Percentiles rank a stretch among this genome's conserved stretches.
Conservation (phyloP, 108 stramenopile species). For the Cyclotella kingstonii region DNA sequence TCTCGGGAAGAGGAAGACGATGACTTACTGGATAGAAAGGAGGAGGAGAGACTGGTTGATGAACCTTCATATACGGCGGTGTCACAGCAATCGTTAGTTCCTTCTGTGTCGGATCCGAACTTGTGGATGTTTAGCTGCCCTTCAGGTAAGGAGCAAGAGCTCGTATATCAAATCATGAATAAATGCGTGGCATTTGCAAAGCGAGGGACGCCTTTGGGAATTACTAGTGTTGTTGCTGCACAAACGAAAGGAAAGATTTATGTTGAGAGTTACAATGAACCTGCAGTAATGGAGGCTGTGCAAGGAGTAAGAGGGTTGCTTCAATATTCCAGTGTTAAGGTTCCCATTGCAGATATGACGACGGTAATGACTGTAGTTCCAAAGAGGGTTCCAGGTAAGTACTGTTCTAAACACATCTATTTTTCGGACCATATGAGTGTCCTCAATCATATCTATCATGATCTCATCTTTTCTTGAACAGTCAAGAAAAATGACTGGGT, state of each 20-base stretch:
- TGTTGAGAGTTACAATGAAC: constrained; percentile 91
- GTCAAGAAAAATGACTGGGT: constrained; percentile 96
- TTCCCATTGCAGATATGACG: constrained; percentile 95
- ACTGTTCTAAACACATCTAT: neutral
- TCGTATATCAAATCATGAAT: constrained; percentile 93
- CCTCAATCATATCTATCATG: neutral
- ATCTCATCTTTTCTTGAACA: constrained; percentile 2
- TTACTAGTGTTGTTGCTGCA: constrained; percentile 84
- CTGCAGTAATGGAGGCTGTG: constrained; percentile 88
- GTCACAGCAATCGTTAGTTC: constrained; percentile 89
- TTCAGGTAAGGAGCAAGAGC: constrained; percentile 85
- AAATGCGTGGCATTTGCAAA: constrained; percentile 86
- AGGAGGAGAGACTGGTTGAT: constrained; percentile 34
- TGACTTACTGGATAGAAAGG: constrained; percentile 11
- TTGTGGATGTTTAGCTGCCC: constrained; percentile 93
- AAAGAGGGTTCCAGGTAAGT: constrained; percentile 85
- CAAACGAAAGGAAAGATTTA: constrained; percentile 91
- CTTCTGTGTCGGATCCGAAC: constrained; percentile 91
- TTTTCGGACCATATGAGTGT: neutral
- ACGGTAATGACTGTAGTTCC: constrained; percentile 90
- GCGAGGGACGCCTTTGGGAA: constrained; percentile 75
- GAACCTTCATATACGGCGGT: constrained; percentile 63
- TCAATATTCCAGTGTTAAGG: constrained; percentile 78
- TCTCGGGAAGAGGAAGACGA: constrained; percentile 8
- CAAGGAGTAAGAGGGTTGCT: constrained; percentile 84